Evolutionary conservation across 75 land plant genomes (phyloP).

Genomic region (Pseudotsuga menziesii): DNA sequence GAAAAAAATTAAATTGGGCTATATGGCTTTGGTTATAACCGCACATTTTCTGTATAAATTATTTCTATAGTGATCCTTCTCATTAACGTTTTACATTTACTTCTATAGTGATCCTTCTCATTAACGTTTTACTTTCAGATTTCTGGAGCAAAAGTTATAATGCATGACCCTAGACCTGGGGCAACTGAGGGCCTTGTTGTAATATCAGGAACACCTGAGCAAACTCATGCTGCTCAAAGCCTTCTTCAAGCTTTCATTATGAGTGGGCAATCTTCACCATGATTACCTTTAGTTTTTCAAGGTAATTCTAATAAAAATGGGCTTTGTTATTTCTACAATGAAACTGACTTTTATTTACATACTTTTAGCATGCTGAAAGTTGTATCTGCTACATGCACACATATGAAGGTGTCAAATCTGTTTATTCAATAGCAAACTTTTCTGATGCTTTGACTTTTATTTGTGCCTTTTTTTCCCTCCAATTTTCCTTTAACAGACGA

Average conservation of each 20-base stretch:
- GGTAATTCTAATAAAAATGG: background rate
- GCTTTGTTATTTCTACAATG: background rate
- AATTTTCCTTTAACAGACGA: conserved; percentile 10
- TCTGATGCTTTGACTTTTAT: conserved; percentile 7
- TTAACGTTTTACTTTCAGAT: conserved; percentile 27
- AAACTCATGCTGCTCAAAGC: conserved; percentile 70
- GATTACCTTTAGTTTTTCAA: background rate
- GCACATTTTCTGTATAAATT: background rate
- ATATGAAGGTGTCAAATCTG: background rate
- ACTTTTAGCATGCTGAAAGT: background rate
- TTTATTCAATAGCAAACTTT: conserved; percentile 2
- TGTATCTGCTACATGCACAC: background rate
- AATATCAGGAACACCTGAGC: conserved; percentile 66
- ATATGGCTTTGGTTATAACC: background rate
- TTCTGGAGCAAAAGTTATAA: conserved; percentile 57
- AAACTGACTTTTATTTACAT: background rate
- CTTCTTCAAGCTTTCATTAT: conserved; percentile 71
- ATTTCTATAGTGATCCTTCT: background rate
- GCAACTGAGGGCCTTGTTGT: conserved; percentile 33
- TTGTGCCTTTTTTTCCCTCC: background rate
- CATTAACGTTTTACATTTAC: background rate
- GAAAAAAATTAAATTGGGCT: background rate
- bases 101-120: background rate
- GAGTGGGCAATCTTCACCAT: conserved; percentile 23
- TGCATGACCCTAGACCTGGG: conserved; percentile 44